These are phyloP conservation scores for Lipomyces oligophaga DNA, from an alignment of 805 yeast species.

Conservation along the genomic window DNA sequence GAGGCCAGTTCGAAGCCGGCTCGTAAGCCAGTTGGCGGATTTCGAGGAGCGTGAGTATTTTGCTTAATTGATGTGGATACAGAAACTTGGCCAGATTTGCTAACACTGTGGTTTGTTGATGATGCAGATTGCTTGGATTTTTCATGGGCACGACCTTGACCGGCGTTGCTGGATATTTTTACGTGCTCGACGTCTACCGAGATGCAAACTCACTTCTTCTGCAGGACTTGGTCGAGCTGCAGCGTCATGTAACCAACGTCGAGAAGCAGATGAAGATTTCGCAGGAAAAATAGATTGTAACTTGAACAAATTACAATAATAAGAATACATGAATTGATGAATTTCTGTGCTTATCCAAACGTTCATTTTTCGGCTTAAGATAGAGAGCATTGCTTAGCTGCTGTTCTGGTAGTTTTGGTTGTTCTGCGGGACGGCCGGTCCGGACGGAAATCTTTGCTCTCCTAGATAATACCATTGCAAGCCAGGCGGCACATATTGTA, in stretches of 20 bases:
- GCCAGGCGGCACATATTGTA: too few relatives aligned
- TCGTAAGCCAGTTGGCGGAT: constrained; percentile 39
- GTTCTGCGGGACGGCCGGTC: too few relatives aligned
- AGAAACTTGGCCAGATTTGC: background rate
- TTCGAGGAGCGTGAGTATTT: constrained; percentile 42
- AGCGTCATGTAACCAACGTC: constrained; percentile 60
- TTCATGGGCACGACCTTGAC: constrained; percentile 70
- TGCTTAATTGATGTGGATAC: background rate
- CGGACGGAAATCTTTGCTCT: too few relatives aligned
- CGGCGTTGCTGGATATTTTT: constrained; percentile 72
- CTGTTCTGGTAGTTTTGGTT: too few relatives aligned
- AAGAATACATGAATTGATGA: background rate
- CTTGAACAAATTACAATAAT: background rate
- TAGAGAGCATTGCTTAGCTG: too few relatives aligned
- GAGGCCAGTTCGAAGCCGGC: too few relatives aligned
- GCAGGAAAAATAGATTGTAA: constrained; percentile 43
- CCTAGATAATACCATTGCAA: too few relatives aligned
- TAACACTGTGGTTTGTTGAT: background rate
- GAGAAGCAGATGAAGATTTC: constrained; percentile 64
- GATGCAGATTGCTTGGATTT: constrained; percentile 60
- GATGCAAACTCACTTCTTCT: constrained; percentile 66
- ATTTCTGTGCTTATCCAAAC: too few relatives aligned
- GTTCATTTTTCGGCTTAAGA: too few relatives aligned
- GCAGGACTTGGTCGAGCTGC: constrained; percentile 69
- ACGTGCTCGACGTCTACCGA: constrained; percentile 73